Evolutionary conservation across 192 early-diverging fungal species (phyloP), one percentile per base, ranked within the genome.

Genomic region (Rhizoclosmatium globosum): DNA sequence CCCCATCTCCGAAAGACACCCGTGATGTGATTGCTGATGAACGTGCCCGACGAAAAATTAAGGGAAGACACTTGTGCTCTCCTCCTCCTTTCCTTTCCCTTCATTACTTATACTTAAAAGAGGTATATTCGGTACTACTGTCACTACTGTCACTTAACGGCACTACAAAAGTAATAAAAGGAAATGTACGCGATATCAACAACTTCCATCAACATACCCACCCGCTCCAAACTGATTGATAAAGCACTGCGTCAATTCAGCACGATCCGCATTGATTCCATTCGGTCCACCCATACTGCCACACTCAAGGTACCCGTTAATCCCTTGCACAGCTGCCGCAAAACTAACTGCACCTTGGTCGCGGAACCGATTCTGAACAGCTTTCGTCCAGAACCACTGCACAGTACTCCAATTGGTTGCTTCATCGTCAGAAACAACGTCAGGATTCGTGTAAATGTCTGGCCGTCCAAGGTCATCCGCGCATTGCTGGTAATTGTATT

Each of bases 281-380:
- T 60, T 62, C 50, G 9, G 17, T 42, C 66, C 66, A 44, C 43
- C 43, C 46, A 46, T 47, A 44, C 41, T 23, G 9, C 45, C 41
- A 50, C 74, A 76, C 43, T 76, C 74, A 56, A 76, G 9, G 60
- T 44, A 31, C 31, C 74, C 74, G 39, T 76, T 76, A n/a, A 76
- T 50, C 11, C n/a, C 23, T 53, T 41, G 21, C 1, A 67, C 74
- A 67, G 19, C 31, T 41, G 44, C n/a, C 17, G 46, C 74, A 13
- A 76, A 41, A 21, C 13, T 76, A 61, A 41, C 9, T 11, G 62
- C 74, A 31, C 21, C 38, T 17, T 15, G 23, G 2, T 66, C 50
- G 31, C 31, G 31, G 21, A 76, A 31, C 3, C 15, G 21, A 4
- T 46, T 47, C n/a, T 76, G 74, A 13, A 76, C 74, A 17, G 38